Evolutionary conservation across 2,329 filamentous ascomycete genomes (phyloP).

Genomic region (Myriosclerotinia duriaeana): DNA sequence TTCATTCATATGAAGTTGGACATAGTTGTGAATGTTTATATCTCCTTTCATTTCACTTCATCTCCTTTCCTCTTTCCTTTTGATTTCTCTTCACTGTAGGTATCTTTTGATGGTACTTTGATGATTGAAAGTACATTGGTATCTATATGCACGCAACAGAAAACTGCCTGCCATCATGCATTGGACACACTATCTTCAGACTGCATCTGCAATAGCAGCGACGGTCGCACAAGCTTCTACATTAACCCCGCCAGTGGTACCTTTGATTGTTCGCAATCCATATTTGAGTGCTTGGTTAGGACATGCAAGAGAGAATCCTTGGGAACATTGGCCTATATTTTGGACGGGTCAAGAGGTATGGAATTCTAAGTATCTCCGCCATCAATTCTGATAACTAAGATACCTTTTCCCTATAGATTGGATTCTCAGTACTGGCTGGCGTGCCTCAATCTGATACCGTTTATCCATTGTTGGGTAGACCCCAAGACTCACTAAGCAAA

Average conservation of each 20-base stretch:
- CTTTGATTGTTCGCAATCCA: constrained; percentile 58
- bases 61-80: neutral
- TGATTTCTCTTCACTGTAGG: too few relatives aligned
- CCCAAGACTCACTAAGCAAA: constrained; percentile 59
- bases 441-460: constrained; percentile 58
- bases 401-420: constrained; percentile 46
- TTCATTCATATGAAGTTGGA: neutral
- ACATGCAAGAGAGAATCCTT: constrained; percentile 70
- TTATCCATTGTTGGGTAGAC: constrained; percentile 64
- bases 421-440: constrained; percentile 62
- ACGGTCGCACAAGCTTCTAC: constrained; percentile 48
- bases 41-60: neutral
- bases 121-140: neutral
- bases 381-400: constrained; percentile 17
- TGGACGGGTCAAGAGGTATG: constrained; percentile 67
- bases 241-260: constrained; percentile 56
- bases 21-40: neutral
- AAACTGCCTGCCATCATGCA: constrained; percentile 31
- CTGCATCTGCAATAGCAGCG: constrained; percentile 34
- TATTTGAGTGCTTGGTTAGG: constrained; percentile 62
- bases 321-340: constrained; percentile 85
- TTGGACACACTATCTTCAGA: constrained; percentile 36
- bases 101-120: constrained; percentile 4
- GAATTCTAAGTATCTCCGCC: constrained; percentile 12
- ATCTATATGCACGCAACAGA: constrained; percentile 9